phyloP scores from a whole-genome alignment of 2,329 filamentous ascomycete genomes.

The Trichoderma gracile region DNA sequence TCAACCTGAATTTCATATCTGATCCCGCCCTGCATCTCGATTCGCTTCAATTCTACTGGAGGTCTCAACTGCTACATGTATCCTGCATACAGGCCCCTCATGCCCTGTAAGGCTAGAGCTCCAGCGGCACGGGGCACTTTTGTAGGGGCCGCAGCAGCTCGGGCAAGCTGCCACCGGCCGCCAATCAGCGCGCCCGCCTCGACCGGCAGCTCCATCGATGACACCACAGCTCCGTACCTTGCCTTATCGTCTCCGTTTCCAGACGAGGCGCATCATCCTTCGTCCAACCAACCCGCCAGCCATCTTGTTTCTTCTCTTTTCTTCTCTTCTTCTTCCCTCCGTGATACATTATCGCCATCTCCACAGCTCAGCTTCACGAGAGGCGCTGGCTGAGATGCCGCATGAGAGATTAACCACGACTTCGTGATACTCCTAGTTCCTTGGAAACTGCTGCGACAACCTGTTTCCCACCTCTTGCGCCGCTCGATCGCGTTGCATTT shows the following conservation, averaged over 20 bases:
- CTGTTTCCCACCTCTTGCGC: not conserved
- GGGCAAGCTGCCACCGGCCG: not conserved
- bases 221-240: constrained; percentile 10
- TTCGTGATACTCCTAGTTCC: not conserved
- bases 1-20: no score
- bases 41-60: no score
- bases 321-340: not conserved
- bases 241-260: not conserved
- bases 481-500: not conserved
- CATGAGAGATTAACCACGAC: not conserved
- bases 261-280: constrained; percentile 2
- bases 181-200: not conserved
- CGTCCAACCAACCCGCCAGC: not conserved
- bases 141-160: constrained; percentile 2
- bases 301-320: not conserved
- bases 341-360: not conserved
- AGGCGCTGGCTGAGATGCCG: constrained; percentile 13
- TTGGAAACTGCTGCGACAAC: not conserved
- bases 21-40: no score
- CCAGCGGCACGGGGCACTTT: constrained; percentile 8
- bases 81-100: no score
- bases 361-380: constrained; percentile 12
- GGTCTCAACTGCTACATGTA: no score
- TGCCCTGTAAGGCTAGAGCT: not conserved
- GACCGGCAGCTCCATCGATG: constrained; percentile 12